These are phyloP conservation scores for Rhytidiadelphus loreus DNA, from an alignment of 225 moss, liverwort and hornwort species.

Conservation along the genomic window DNA sequence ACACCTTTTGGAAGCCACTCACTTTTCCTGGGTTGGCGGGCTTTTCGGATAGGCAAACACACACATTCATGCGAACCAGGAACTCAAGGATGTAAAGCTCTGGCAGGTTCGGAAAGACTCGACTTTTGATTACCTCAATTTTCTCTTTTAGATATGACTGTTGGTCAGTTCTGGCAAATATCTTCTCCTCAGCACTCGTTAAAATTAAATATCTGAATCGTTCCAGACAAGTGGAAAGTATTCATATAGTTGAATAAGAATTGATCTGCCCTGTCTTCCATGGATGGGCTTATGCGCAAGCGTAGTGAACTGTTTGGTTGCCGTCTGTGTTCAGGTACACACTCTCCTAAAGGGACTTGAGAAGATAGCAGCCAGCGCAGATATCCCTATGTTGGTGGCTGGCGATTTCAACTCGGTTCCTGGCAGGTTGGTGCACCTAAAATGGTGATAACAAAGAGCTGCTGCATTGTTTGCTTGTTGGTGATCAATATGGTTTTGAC, in stretches of 20 bases:
- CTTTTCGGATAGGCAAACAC: constrained; percentile 55
- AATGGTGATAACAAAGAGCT: not conserved
- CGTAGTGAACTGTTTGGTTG: not conserved
- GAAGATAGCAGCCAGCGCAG: constrained; percentile 96
- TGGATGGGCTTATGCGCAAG: not conserved
- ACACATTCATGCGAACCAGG: constrained; percentile 79
- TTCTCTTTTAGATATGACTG: not conserved
- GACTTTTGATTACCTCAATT: not conserved
- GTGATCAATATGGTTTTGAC: not conserved
- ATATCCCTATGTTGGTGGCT: constrained; percentile 97
- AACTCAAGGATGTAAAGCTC: constrained; percentile 87
- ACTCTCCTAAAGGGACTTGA: constrained; percentile 90
- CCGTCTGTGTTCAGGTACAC: constrained; percentile 49
- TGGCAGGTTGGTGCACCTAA: constrained; percentile 51
- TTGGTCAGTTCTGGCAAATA: not conserved
- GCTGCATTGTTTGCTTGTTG: not conserved
- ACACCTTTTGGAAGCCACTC: not conserved
- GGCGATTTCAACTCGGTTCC: constrained; percentile 97
- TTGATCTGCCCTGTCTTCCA: not conserved
- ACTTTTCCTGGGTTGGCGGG: not conserved
- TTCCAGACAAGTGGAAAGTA: not conserved
- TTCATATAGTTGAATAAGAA: not conserved
- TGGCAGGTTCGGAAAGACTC: constrained; percentile 57
- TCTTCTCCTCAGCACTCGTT: not conserved
- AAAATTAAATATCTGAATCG: not conserved